Conservation (phyloP, 768 basidiomycete species). For the Psilocybe cubensis region DNA sequence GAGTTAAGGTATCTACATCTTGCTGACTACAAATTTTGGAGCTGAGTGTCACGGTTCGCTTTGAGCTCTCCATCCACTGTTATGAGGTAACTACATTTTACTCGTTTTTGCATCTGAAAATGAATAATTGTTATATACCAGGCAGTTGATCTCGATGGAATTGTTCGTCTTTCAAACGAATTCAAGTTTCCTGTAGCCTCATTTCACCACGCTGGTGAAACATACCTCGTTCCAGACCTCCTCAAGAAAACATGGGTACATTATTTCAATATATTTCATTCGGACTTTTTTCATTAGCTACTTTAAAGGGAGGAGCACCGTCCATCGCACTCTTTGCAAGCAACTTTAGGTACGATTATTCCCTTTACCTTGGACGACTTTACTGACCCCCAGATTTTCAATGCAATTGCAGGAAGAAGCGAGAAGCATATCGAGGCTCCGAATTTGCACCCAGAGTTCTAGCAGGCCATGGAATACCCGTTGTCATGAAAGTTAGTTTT, state of each 20-base stretch:
- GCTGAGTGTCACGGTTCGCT: background rate
- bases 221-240: slow-evolving; percentile 79
- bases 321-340: slow-evolving; percentile 76
- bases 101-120: background rate
- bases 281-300: background rate
- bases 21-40: no score
- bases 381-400: background rate
- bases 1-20: slow-evolving; percentile 58
- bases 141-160: slow-evolving; percentile 70
- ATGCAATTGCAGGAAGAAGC: slow-evolving; percentile 38
- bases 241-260: slow-evolving; percentile 71
- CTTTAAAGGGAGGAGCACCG: slow-evolving; percentile 50
- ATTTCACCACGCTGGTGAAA: slow-evolving; percentile 80
- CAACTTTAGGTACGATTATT: slow-evolving; percentile 45
- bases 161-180: slow-evolving; percentile 77
- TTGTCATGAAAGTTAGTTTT: slow-evolving; percentile 69
- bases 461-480: slow-evolving; percentile 62
- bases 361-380: background rate
- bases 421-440: slow-evolving; percentile 68
- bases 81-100: slow-evolving; percentile 40
- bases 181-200: slow-evolving; percentile 79
- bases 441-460: slow-evolving; percentile 75
- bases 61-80: slow-evolving; percentile 43
- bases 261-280: background rate
- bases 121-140: slow-evolving; percentile 21